Conservation (phyloP, 148 eudicot species). For the Spergularia marina region DNA sequence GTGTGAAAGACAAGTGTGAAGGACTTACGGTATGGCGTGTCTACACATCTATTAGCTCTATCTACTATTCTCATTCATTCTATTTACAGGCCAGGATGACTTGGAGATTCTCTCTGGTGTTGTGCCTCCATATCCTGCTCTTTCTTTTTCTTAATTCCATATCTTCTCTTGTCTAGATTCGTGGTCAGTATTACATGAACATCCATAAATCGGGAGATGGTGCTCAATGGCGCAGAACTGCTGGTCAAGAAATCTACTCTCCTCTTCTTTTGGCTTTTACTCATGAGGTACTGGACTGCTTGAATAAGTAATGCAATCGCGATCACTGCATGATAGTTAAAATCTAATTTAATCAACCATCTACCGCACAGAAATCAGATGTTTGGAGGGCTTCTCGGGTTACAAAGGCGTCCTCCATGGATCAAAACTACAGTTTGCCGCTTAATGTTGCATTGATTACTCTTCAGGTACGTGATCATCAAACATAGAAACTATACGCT, state of each 20-base stretch:
- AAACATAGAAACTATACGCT: no score
- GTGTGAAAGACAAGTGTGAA: slow-evolving; percentile 46
- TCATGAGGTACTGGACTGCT: slow-evolving; percentile 47
- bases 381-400: slow-evolving; percentile 56
- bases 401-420: slow-evolving; percentile 58
- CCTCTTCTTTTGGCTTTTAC: slow-evolving; percentile 77
- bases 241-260: slow-evolving; percentile 83
- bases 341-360: background rate
- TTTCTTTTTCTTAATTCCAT: background rate
- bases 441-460: slow-evolving; percentile 79
- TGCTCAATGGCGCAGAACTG: slow-evolving; percentile 78
- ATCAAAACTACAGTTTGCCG: slow-evolving; percentile 62
- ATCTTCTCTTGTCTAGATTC: slow-evolving; percentile 40
- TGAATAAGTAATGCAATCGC: no score
- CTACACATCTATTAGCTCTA: background rate
- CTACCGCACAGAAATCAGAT: slow-evolving; percentile 45
- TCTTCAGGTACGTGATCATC: slow-evolving; percentile 53
- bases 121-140: no score
- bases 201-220: slow-evolving; percentile 63
- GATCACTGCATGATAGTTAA: no score
- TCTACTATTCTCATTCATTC: background rate
- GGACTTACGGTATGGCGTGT: slow-evolving; percentile 65
- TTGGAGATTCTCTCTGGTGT: no score
- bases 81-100: background rate
- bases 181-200: slow-evolving; percentile 73